Evolutionary conservation across 1,284 basidiomycete species (phyloP).

Genomic region (Apiotrichum gamsii): DNA sequence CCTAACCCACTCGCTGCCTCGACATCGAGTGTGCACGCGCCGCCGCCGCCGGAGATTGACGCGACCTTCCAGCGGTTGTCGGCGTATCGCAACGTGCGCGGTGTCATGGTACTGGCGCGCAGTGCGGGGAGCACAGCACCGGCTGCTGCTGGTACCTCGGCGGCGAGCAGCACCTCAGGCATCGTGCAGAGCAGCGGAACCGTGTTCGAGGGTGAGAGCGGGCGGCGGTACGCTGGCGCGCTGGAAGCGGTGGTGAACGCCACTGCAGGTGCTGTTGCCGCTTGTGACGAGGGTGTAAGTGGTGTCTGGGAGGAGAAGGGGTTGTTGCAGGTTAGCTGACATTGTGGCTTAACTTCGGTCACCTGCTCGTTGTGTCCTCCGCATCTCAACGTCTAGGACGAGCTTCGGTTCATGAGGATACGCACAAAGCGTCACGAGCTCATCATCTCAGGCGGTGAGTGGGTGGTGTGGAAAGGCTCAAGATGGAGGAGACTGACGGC

Average conservation of each 20-base stretch:
- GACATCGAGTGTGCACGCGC: neutral
- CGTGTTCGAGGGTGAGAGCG: constrained; percentile 80
- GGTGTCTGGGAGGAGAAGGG: neutral
- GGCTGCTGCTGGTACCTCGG: constrained; percentile 19
- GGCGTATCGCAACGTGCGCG: constrained; percentile 74
- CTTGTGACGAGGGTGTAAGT: constrained; percentile 41
- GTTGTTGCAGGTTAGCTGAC: no score
- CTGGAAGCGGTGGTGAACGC: constrained; percentile 72
- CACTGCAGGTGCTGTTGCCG: constrained; percentile 63
- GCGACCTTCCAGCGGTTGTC: constrained; percentile 68
- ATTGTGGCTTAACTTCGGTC: neutral
- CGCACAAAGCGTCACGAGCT: constrained; percentile 84
- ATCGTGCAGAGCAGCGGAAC: constrained; percentile 78
- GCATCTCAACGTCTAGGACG: constrained; percentile 66
- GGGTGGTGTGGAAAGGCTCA: no score
- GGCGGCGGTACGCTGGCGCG: constrained; percentile 67
- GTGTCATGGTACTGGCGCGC: constrained; percentile 71
- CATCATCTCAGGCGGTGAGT: constrained; percentile 84
- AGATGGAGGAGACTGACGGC: constrained; percentile 1
- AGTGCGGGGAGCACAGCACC: constrained; percentile 27
- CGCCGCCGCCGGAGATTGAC: constrained; percentile 65
- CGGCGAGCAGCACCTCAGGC: constrained; percentile 43
- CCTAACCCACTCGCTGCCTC: neutral
- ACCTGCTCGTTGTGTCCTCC: no score
- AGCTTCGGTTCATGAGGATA: constrained; percentile 80